Percentiles rank a stretch among this genome's conserved stretches.
phyloP scores from a whole-genome alignment of 345 rosid genomes.

The Cardamine chenopodiifolia region DNA sequence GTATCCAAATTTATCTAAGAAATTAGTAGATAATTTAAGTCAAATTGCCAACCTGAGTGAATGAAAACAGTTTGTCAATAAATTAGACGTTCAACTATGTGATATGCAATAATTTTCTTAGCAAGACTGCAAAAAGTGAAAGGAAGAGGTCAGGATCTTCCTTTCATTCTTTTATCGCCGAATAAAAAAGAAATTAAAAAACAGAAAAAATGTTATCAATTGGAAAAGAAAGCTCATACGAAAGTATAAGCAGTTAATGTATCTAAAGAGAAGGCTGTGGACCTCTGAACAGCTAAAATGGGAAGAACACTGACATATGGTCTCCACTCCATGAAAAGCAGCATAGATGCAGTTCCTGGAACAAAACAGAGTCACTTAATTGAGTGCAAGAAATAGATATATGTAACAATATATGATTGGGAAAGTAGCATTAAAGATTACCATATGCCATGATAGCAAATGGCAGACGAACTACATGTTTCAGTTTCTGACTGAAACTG shows the following conservation, averaged over 20 bases:
- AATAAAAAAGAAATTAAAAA: neutral
- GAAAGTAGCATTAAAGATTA: conserved; percentile 31
- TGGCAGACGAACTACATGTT: conserved; percentile 90
- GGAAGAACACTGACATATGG: conserved; percentile 70
- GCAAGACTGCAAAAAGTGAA: neutral
- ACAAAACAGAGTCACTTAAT: conserved; percentile 8
- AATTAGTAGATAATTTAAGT: neutral
- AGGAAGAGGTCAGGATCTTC: neutral
- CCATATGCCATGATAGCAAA: conserved; percentile 94
- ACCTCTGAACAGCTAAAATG: conserved; percentile 71
- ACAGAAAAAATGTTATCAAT: conserved; percentile 8
- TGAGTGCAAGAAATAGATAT: conserved; percentile 8
- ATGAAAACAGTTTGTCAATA: neutral
- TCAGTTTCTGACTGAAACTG: conserved; percentile 96
- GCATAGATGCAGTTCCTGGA: conserved; percentile 90
- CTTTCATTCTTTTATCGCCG: neutral
- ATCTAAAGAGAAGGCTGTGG: conserved; percentile 8
- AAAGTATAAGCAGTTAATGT: neutral
- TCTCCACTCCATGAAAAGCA: conserved; percentile 85
- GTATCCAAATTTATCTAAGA: neutral
- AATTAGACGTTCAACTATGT: neutral
- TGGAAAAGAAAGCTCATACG: neutral
- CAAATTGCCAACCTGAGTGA: conserved; percentile 3
- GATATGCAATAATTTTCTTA: conserved; percentile 3
- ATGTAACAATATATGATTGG: neutral